Percentiles rank a stretch among this genome's conserved stretches.
Evolutionary conservation across 176 grass and related monocot genomes (phyloP).

Genomic region (Hordeum marinum): DNA sequence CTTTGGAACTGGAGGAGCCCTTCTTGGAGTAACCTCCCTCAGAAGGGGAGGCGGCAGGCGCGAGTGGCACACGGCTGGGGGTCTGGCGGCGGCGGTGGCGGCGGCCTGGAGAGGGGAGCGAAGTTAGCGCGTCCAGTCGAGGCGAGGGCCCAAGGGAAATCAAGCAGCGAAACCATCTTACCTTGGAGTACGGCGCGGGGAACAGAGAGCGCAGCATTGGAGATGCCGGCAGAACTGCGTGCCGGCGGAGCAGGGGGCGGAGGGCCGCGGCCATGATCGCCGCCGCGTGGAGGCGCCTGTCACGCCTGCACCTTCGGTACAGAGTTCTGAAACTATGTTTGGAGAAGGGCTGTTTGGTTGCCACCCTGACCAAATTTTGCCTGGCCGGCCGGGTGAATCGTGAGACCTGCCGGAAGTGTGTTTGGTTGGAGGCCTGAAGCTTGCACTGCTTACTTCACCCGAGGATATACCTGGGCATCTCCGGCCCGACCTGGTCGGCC

Average conservation of each 20-base stretch:
- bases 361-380: too few relatives aligned
- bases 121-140: background rate
- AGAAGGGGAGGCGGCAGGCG: background rate
- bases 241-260: background rate
- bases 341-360: too few relatives aligned
- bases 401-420: too few relatives aligned
- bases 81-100: background rate
- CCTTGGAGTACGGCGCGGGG: background rate
- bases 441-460: too few relatives aligned
- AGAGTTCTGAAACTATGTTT: too few relatives aligned
- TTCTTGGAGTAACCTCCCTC: background rate
- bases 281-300: background rate
- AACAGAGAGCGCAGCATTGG: background rate
- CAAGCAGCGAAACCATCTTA: background rate
- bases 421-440: too few relatives aligned
- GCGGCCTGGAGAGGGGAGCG: constrained; percentile 1
- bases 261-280: background rate
- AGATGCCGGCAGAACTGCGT: background rate
- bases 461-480: too few relatives aligned
- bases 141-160: background rate
- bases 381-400: too few relatives aligned
- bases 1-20: background rate
- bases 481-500: too few relatives aligned
- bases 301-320: too few relatives aligned
- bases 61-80: background rate